Conservation (phyloP, 2,329 filamentous ascomycete genomes). For the Davidsoniella neocaledoniae region DNA sequence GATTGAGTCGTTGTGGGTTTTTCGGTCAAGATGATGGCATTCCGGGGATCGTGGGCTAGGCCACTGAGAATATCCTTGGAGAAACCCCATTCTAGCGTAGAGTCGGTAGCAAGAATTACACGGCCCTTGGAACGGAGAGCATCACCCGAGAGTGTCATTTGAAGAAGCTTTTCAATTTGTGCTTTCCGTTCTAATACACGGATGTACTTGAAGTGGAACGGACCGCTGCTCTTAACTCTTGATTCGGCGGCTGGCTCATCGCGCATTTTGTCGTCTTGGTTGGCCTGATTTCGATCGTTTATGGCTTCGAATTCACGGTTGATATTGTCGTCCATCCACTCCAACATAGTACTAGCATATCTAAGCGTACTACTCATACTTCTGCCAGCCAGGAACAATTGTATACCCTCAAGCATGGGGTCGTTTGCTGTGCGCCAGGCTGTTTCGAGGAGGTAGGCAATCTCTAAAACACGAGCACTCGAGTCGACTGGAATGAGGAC, state of each 20-base stretch:
- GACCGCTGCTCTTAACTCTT: conserved; percentile 39
- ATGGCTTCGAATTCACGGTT: conserved; percentile 72
- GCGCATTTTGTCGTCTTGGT: conserved; percentile 26
- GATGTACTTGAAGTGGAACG: conserved; percentile 81
- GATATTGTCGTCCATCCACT: conserved; percentile 98
- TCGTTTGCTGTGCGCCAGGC: conserved; percentile 61
- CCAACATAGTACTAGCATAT: conserved; percentile 85
- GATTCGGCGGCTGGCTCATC: conserved; percentile 7
- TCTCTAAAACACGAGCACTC: conserved; percentile 80
- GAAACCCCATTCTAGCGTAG: conserved; percentile 86
- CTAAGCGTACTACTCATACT: conserved; percentile 80
- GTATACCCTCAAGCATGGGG: conserved; percentile 34
- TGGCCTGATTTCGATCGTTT: conserved; percentile 36
- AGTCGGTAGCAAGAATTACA: conserved; percentile 83
- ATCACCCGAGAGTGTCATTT: conserved; percentile 25
- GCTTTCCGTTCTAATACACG: conserved; percentile 67
- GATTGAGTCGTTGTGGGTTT: conserved; percentile 33
- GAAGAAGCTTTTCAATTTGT: conserved; percentile 57
- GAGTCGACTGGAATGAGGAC: conserved; percentile 91
- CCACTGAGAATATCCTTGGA: conserved; percentile 62
- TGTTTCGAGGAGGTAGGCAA: conserved; percentile 84
- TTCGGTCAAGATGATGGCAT: conserved; percentile 78
- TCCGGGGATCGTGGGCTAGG: conserved; percentile 60
- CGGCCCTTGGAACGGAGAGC: conserved; percentile 29
- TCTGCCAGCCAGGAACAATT: conserved; percentile 68